Evolutionary conservation across 2,329 filamentous ascomycete genomes (phyloP), one percentile per base, ranked within the genome.

Genomic region (Dryadomyces quercus-mongolicae): DNA sequence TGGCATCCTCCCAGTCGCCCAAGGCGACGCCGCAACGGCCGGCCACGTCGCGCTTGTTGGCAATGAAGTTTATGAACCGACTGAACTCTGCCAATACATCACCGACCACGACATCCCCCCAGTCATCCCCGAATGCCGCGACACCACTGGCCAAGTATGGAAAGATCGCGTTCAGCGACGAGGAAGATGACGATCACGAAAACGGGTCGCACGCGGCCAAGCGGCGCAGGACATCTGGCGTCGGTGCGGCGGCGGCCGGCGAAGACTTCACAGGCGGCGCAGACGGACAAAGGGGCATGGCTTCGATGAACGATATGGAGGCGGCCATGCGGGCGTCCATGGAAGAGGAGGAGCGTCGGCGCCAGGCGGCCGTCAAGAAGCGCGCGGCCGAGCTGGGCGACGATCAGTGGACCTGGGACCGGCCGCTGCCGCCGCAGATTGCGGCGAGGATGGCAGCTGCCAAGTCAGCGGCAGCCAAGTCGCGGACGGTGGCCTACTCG

Each of bases 41-140:
- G 80, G 94, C 51, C 82, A 95, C 91, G 59, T 91, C 86, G 56
- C 84, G 90, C 61, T 83, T 96, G 49, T 76, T 94, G 65, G 91
- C 87, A 42, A 96, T 95, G 90, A 95, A 95, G 74, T 96, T 96
- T 67, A 96, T 96, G 91, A 91, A 95, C 74, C 81, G 91, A 63
- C 86, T 87, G 58, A 85, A 83, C 51, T 42, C 49, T 51, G 79
- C 84, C 22, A 72, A 71, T 51, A 72, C 72, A 38, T 46, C 54
- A 3, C 52, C 56, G 1, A 47, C 53, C 5, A 40, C 49, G 4
- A 44, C 54, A 2, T 60, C 58, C 5, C 54, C 57, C 6, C 42
- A n/a, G 42, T 3, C 16, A 10, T 18, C 42, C 5, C 42, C 42
- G 12, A 5, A 40, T 12, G 15, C 36, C 75, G 78, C n/a, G n/a